A percentile compares a stretch with the other conserved stretches of the same genome.
These are phyloP conservation scores for Parathielavia hyrcaniae DNA, from an alignment of 495 filamentous ascomycete species.

Conservation along the genomic window DNA sequence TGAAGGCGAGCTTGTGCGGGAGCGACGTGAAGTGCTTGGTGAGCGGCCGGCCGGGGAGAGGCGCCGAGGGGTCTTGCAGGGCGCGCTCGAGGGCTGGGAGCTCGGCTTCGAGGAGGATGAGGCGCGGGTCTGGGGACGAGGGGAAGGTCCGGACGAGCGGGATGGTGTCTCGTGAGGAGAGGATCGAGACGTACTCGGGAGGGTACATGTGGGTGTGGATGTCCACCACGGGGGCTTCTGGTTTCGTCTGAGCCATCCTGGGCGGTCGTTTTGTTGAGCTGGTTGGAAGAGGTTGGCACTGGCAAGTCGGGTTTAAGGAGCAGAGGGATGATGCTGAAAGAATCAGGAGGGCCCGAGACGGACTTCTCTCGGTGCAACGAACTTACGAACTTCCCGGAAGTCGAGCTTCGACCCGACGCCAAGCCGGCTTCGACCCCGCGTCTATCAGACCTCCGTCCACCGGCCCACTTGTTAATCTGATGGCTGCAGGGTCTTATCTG, in stretches of 20 bases:
- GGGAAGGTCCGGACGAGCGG: slow-evolving; percentile 73
- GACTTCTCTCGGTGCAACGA: background rate
- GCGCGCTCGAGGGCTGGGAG: slow-evolving; percentile 52
- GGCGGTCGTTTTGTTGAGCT: background rate
- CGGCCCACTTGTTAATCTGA: slow-evolving; percentile 7
- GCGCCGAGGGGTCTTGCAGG: slow-evolving; percentile 22
- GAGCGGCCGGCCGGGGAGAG: slow-evolving; percentile 62
- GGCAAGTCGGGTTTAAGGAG: background rate
- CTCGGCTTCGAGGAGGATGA: slow-evolving; percentile 74
- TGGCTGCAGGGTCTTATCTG: slow-evolving; percentile 7
- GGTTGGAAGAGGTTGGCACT: background rate
- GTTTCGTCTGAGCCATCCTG: background rate
- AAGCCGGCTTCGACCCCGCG: slow-evolving; percentile 7
- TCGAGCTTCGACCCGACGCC: background rate
- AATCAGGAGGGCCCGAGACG: background rate
- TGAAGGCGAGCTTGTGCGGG: slow-evolving; percentile 71
- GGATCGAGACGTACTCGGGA: slow-evolving; percentile 71
- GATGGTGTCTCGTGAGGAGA: slow-evolving; percentile 66
- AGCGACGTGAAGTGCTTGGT: slow-evolving; percentile 68
- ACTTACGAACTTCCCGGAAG: too few relatives aligned
- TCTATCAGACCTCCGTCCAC: slow-evolving; percentile 1
- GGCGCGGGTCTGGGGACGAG: slow-evolving; percentile 53
- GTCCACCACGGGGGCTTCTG: slow-evolving; percentile 54
- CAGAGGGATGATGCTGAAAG: background rate
- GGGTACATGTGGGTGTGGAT: slow-evolving; percentile 96